Evolutionary conservation across 2,329 filamentous ascomycete species (phyloP).

Genomic region (Hansfordia pulvinata): DNA sequence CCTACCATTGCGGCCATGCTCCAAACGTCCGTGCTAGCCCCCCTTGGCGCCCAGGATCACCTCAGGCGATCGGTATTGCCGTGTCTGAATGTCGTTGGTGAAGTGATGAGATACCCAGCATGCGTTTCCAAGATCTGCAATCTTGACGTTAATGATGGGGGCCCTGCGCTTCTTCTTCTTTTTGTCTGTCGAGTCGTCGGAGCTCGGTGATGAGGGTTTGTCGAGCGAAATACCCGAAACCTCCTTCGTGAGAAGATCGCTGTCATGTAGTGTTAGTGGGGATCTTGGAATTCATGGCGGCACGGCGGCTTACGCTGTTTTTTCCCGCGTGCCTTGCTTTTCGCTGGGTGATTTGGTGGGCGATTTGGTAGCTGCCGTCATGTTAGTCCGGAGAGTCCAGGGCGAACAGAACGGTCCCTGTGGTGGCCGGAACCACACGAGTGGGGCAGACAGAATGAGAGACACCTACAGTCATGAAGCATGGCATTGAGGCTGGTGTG

Average conservation of each 20-base stretch:
- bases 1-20: constrained; percentile 98
- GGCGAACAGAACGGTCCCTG: constrained; percentile 2
- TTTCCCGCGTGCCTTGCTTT: constrained; percentile 73
- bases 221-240: constrained; percentile 91
- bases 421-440: background rate
- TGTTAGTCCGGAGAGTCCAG: constrained; percentile 8
- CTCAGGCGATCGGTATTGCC: constrained; percentile 93
- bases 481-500: constrained; percentile 74
- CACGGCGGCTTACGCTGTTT: constrained; percentile 64
- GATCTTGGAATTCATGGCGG: background rate
- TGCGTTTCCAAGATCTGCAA: constrained; percentile 93
- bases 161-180: constrained; percentile 46
- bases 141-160: constrained; percentile 88
- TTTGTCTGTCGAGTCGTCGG: constrained; percentile 45
- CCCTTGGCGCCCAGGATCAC: constrained; percentile 96
- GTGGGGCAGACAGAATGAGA: constrained; percentile 1
- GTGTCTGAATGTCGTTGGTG: constrained; percentile 96
- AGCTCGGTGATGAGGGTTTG: constrained; percentile 45
- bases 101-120: constrained; percentile 99
- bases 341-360: constrained; percentile 44
- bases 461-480: constrained; percentile 64
- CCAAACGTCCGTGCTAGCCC: constrained; percentile 98
- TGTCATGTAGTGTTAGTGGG: constrained; percentile 18
- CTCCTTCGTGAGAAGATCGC: constrained; percentile 81
- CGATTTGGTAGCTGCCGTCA: constrained; percentile 15